These are phyloP conservation scores for Tetrahymena thermophila DNA, from an alignment of 73 alveolate genomes.

Conservation along the genomic window DNA sequence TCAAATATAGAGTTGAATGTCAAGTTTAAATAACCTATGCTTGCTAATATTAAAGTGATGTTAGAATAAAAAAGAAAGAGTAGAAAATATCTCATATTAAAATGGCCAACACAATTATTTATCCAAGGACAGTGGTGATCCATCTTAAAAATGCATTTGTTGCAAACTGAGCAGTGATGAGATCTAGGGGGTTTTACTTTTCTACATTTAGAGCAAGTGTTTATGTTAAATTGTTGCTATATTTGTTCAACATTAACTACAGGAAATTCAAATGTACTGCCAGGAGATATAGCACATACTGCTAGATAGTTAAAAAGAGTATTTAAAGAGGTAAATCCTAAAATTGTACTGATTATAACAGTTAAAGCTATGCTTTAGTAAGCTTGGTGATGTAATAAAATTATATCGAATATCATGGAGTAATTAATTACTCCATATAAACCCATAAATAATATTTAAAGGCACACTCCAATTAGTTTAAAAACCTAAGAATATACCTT, in stretches of 20 bases:
- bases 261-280: background rate
- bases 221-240: background rate
- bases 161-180: constrained; percentile 79
- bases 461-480: background rate
- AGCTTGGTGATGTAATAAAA: background rate
- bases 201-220: constrained; percentile 49
- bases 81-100: constrained; percentile 68
- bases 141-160: constrained; percentile 69
- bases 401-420: background rate
- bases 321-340: background rate
- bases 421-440: background rate
- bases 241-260: background rate
- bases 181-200: constrained; percentile 74
- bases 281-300: background rate
- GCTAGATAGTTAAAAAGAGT: background rate
- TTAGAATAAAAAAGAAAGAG: constrained; percentile 54
- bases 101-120: constrained; percentile 80
- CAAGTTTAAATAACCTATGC: background rate
- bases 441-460: background rate
- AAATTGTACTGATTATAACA: background rate
- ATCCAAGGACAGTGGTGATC: constrained; percentile 91
- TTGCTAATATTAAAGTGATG: background rate
- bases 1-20: background rate
- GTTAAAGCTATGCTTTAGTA: background rate
- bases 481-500: background rate